phyloP scores from a whole-genome alignment of 2,329 filamentous ascomycete genomes.

The Fusarium succisae region DNA sequence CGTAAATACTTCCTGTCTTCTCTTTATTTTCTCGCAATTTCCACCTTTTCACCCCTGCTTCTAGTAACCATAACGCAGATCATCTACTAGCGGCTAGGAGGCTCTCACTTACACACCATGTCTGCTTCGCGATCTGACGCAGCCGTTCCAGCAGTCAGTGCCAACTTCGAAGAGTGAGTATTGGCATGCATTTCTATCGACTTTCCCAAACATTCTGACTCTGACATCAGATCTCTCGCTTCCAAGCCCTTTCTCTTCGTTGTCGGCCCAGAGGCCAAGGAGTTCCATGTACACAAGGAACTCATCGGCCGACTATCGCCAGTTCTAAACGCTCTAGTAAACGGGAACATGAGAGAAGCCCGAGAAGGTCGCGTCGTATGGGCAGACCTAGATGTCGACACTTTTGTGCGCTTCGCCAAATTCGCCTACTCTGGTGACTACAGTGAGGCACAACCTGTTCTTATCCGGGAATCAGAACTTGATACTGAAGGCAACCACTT shows the following conservation, averaged over 20 bases:
- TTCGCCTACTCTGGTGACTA: slow-evolving; percentile 41
- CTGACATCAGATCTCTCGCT: slow-evolving; percentile 27
- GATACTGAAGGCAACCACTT: background rate
- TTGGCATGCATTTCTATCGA: background rate
- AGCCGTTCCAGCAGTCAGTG: background rate
- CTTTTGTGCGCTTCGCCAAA: slow-evolving; percentile 42
- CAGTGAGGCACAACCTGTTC: slow-evolving; percentile 25
- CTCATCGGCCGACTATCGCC: slow-evolving; percentile 35
- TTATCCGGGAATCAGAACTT: background rate
- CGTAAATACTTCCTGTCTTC: background rate
- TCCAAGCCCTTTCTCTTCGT: slow-evolving; percentile 41
- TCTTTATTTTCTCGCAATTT: background rate
- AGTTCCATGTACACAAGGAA: slow-evolving; percentile 40
- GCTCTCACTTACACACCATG: slow-evolving; percentile 20
- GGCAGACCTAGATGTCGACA: slow-evolving; percentile 38
- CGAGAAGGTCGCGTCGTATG: slow-evolving; percentile 37
- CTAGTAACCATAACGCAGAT: background rate
- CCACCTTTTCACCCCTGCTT: background rate
- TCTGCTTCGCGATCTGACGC: background rate
- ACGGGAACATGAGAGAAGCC: slow-evolving; percentile 41
- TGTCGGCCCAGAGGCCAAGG: slow-evolving; percentile 32
- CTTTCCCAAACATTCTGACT: background rate
- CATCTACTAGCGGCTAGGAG: background rate
- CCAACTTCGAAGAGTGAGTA: slow-evolving; percentile 34
- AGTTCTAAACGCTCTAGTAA: slow-evolving; percentile 36